Evolutionary conservation across 139 green algal genomes (phyloP).

Genomic region (Coelastrella sp.): DNA sequence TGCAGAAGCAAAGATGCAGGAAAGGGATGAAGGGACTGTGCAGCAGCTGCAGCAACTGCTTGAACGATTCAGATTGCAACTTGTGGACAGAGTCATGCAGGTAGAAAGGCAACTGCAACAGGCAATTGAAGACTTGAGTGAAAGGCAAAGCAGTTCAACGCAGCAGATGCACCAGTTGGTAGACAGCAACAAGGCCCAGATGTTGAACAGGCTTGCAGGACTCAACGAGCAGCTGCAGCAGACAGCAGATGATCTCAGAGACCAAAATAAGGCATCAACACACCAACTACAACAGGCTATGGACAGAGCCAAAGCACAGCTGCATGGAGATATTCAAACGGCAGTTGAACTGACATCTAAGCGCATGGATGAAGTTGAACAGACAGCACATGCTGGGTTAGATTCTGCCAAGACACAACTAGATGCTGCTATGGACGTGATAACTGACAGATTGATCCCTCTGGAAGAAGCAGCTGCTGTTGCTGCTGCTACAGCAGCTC

Average conservation of each 20-base stretch:
- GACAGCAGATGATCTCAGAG: slow-evolving; percentile 6
- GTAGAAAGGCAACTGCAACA: slow-evolving; percentile 1
- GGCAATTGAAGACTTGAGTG: background rate
- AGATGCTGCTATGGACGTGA: background rate
- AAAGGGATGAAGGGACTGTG: background rate
- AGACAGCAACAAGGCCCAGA: background rate
- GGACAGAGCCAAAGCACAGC: slow-evolving; percentile 12
- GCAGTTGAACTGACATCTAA: background rate
- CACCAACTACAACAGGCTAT: slow-evolving; percentile 33
- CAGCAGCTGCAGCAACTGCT: background rate
- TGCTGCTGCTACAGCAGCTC: background rate
- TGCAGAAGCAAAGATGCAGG: background rate
- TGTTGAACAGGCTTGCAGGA: background rate
- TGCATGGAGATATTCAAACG: background rate
- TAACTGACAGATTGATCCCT: background rate
- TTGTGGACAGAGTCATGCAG: background rate
- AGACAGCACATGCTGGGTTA: background rate
- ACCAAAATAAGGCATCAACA: background rate
- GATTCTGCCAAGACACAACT: background rate
- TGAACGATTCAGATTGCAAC: background rate
- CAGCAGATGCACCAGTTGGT: slow-evolving; percentile 26
- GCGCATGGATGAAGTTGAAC: background rate
- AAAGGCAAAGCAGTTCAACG: background rate
- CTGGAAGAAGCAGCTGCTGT: background rate
- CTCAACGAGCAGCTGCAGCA: background rate